A percentile compares a stretch with the other conserved stretches of the same genome.
Evolutionary conservation across 2,329 filamentous ascomycete genomes (phyloP).

Genomic region (Cladosporium colombiae): DNA sequence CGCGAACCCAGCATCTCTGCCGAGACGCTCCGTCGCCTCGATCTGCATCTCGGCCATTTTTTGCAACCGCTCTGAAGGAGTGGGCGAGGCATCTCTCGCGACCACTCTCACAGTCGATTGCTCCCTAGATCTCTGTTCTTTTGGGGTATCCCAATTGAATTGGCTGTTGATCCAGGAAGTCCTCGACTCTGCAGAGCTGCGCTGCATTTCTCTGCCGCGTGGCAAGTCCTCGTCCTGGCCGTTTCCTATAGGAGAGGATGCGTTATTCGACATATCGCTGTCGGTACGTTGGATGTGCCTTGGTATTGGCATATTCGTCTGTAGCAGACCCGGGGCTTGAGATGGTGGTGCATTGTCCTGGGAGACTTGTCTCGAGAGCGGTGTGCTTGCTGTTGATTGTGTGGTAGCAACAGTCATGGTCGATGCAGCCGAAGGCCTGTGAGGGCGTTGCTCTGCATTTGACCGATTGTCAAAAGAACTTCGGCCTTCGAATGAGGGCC

Average conservation of each 20-base stretch:
- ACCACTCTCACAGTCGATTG: constrained; percentile 9
- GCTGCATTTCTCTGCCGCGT: constrained; percentile 75
- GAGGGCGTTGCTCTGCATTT: constrained; percentile 17
- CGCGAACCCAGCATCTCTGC: constrained; percentile 13
- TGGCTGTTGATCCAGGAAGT: constrained; percentile 51
- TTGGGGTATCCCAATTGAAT: constrained; percentile 60
- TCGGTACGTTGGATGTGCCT: constrained; percentile 20
- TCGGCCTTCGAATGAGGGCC: constrained; percentile 31
- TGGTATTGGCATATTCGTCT: constrained; percentile 22
- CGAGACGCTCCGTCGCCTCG: constrained; percentile 14
- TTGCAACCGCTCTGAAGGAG: constrained; percentile 14
- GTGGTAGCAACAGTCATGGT: constrained; percentile 32
- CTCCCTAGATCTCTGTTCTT: neutral
- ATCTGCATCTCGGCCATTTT: constrained; percentile 16
- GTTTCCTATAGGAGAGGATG: neutral
- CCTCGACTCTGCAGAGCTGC: constrained; percentile 62
- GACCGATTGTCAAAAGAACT: constrained; percentile 29
- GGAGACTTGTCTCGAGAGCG: constrained; percentile 42
- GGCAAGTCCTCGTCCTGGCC: constrained; percentile 56
- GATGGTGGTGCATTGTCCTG: constrained; percentile 32
- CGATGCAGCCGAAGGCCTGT: constrained; percentile 28
- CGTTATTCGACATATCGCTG: constrained; percentile 11
- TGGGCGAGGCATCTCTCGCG: constrained; percentile 1
- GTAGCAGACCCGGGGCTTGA: neutral
- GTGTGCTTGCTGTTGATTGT: constrained; percentile 24